These are phyloP conservation scores for Orbilia ellipsospora DNA, from an alignment of 2,329 filamentous ascomycete species.

Conservation along the genomic window DNA sequence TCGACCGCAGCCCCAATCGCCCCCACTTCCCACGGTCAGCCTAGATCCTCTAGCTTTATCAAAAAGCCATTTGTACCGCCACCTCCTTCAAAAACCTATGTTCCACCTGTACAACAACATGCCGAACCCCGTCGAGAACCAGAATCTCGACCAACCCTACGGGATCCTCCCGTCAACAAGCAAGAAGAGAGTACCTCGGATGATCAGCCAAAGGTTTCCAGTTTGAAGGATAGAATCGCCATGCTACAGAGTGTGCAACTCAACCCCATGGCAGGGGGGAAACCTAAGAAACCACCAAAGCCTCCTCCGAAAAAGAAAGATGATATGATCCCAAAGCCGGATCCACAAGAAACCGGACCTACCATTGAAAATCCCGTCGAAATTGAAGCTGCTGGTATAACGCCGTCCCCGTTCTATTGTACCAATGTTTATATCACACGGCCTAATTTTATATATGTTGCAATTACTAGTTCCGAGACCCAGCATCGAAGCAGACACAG, in stretches of 20 bases:
- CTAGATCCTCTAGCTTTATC: conserved; percentile 75
- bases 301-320: conserved; percentile 70
- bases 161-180: conserved; percentile 46
- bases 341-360: conserved; percentile 16
- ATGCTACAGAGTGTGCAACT: conserved; percentile 91
- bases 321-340: conserved; percentile 53
- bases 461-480: conserved; percentile 11
- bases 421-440: too few relatives aligned
- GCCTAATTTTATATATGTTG: not conserved
- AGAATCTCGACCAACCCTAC: conserved; percentile 67
- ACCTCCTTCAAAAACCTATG: conserved; percentile 90
- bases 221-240: conserved; percentile 93
- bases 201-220: conserved; percentile 89
- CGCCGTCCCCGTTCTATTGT: too few relatives aligned
- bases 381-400: not conserved
- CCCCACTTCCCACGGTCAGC: conserved; percentile 76
- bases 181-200: conserved; percentile 70
- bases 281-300: conserved; percentile 90
- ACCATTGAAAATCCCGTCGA: conserved; percentile 7
- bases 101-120: conserved; percentile 78
- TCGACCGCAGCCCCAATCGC: conserved; percentile 82
- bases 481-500: conserved; percentile 6
- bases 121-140: conserved; percentile 84
- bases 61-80: conserved; percentile 98
- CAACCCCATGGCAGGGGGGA: conserved; percentile 81